phyloP scores from a whole-genome alignment of 495 filamentous ascomycete genomes.

The Terfezia claveryi region DNA sequence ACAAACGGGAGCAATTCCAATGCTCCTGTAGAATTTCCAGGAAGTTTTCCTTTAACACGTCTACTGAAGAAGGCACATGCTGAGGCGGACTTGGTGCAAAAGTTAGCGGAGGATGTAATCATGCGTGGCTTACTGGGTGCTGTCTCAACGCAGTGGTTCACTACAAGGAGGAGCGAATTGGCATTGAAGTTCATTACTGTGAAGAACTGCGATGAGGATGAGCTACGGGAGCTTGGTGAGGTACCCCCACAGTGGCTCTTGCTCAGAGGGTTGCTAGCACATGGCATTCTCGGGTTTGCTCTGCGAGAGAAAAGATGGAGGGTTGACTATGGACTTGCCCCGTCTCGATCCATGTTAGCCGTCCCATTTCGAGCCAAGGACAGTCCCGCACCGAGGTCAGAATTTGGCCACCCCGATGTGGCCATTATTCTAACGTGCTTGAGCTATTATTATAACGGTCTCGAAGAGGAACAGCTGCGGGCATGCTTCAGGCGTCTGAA shows the following conservation, averaged over 20 bases:
- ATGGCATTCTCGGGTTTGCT: conserved; percentile 31
- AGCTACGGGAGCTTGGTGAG: conserved; percentile 3
- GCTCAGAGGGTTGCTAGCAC: conserved; percentile 37
- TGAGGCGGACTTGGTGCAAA: conserved; percentile 2
- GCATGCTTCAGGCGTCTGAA: conserved; percentile 28
- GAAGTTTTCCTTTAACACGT: conserved; percentile 26
- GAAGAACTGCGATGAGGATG: conserved; percentile 18
- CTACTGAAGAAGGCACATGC: conserved; percentile 21
- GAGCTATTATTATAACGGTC: conserved; percentile 45
- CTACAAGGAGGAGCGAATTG: too few species aligned
- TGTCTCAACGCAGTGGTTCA: too few species aligned
- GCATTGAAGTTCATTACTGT: conserved; percentile 15
- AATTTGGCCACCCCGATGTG: conserved; percentile 56
- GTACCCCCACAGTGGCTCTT: background rate
- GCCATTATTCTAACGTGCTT: conserved; percentile 44
- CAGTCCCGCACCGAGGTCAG: conserved; percentile 35
- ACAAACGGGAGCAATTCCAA: too few species aligned
- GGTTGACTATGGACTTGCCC: conserved; percentile 43
- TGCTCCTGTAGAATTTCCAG: background rate
- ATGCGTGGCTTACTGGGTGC: too few species aligned
- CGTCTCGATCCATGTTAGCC: conserved; percentile 29
- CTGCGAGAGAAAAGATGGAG: conserved; percentile 40
- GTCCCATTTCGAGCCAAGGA: conserved; percentile 58
- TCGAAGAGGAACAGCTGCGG: conserved; percentile 31
- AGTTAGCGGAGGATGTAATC: conserved; percentile 3